phyloP scores from a whole-genome alignment of 768 basidiomycete species.

The Podaxis rugospora region DNA sequence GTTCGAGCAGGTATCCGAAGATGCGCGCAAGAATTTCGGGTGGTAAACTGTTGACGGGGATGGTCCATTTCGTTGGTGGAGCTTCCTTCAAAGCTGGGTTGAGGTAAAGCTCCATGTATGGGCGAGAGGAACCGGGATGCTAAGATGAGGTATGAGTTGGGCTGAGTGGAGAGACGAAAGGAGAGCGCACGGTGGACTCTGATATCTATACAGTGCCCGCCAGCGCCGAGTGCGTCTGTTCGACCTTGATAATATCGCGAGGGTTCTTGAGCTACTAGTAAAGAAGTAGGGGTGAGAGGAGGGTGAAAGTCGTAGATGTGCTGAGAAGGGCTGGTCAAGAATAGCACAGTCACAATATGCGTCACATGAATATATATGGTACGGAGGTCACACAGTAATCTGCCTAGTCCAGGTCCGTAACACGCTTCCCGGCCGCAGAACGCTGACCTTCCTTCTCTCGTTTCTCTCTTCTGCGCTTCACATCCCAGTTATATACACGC shows the following conservation, averaged over 20 bases:
- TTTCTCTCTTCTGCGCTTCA: slow-evolving; percentile 69
- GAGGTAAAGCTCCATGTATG: background rate
- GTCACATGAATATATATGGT: background rate
- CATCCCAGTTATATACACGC: slow-evolving; percentile 95
- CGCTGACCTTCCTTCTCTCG: slow-evolving; percentile 21
- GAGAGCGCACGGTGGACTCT: background rate
- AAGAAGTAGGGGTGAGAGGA: background rate
- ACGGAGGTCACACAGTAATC: background rate
- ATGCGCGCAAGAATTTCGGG: slow-evolving; percentile 14
- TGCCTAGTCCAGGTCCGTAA: slow-evolving; percentile 5
- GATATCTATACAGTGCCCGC: background rate
- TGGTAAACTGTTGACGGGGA: slow-evolving; percentile 1
- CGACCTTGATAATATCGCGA: background rate
- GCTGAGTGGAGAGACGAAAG: background rate
- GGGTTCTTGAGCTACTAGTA: background rate
- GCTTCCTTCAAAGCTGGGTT: background rate
- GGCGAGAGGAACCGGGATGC: background rate
- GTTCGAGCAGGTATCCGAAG: slow-evolving; percentile 6
- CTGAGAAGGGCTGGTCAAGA: background rate
- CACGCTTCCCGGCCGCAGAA: background rate
- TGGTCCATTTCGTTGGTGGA: background rate
- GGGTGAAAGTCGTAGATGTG: background rate
- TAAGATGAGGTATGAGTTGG: background rate
- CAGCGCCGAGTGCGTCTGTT: background rate
- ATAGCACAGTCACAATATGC: background rate